phyloP scores from a whole-genome alignment of 1,284 basidiomycete species.

The Trametes versicolor region DNA sequence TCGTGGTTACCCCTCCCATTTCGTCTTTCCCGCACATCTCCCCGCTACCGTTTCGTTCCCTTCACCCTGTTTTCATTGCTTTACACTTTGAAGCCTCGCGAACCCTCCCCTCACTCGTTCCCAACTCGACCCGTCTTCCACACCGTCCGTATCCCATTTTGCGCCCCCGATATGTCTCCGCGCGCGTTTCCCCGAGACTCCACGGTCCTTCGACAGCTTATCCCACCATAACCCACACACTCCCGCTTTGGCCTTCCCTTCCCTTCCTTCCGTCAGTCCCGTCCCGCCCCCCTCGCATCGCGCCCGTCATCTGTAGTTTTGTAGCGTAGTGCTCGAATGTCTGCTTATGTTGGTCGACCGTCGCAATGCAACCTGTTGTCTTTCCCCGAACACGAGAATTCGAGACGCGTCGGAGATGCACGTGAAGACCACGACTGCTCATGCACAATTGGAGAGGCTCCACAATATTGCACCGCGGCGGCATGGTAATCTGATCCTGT shows the following conservation, averaged over 20 bases:
- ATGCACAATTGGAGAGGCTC: background rate
- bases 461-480: background rate
- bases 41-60: background rate
- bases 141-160: slow-evolving; percentile 21
- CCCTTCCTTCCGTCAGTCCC: slow-evolving; percentile 9
- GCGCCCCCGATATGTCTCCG: slow-evolving; percentile 26
- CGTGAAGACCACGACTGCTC: background rate
- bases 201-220: slow-evolving; percentile 11
- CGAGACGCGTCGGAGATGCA: background rate
- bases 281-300: slow-evolving; percentile 33
- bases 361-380: slow-evolving; percentile 37
- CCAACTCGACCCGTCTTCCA: slow-evolving; percentile 16
- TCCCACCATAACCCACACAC: slow-evolving; percentile 16
- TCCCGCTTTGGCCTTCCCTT: background rate
- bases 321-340: slow-evolving; percentile 47
- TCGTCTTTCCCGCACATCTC: slow-evolving; percentile 1
- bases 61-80: slow-evolving; percentile 9
- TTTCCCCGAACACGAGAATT: slow-evolving; percentile 6
- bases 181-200: slow-evolving; percentile 4
- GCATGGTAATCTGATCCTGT: too few species aligned
- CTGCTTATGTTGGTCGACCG: slow-evolving; percentile 36
- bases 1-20: slow-evolving; percentile 15
- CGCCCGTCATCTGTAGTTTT: slow-evolving; percentile 45
- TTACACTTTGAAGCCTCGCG: slow-evolving; percentile 10
- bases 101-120: slow-evolving; percentile 19